Base-by-base conservation (phyloP, 108 stramenopile species). In the Nitzschia sp. region DNA sequence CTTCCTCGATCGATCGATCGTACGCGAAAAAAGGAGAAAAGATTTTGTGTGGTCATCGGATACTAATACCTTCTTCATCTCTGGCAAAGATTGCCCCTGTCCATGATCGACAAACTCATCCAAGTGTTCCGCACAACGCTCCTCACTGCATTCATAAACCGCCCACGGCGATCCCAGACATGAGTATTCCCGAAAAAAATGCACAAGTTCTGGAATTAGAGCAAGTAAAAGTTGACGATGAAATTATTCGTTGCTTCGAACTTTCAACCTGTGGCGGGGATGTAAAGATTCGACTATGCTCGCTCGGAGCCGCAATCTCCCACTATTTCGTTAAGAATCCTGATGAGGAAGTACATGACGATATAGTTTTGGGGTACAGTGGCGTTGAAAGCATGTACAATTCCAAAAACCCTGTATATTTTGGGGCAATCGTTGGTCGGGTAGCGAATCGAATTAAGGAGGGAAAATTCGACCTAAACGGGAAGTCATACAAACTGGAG, bases 391-490 rank as follows among this genome's bases (percentile, higher is more conserved):
- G 72, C 9, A 75, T 79, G 68, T 66, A 72, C 33, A 2, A 69
- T 30, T 68, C 78, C 55, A 60, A 63, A 9, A 92, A 92, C 54
- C 76, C 85, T 27, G 64, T 74, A 2, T 96, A 79, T 55, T 91
- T 90, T 51, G 81, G 86, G 4, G 72, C 59, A 13, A 83, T 89
- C 24, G 90, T 90, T 1, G 96, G 96, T 0, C 79, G 96, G 32
- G 92, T 91, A 54, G 92, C 92, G 3, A 97, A 97, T 82, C 80
- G 96, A 47, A 92, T 95, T 17, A 64, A 67, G 32, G 68, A 78
- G 29, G 93, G 91, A 29, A 55, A 67, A 54, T 91, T 95, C 34
- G 51, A 71, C 0, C 54, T 97, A 51, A 29, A 67, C 25, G 54
- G 31, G 6, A 45, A 61, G 28, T 70, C 66, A 0, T 87, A 88